Evolutionary conservation across 2,329 filamentous ascomycete species (phyloP), one percentile per base, ranked within the genome.

Genomic region (Pseudonectria foliicola): DNA sequence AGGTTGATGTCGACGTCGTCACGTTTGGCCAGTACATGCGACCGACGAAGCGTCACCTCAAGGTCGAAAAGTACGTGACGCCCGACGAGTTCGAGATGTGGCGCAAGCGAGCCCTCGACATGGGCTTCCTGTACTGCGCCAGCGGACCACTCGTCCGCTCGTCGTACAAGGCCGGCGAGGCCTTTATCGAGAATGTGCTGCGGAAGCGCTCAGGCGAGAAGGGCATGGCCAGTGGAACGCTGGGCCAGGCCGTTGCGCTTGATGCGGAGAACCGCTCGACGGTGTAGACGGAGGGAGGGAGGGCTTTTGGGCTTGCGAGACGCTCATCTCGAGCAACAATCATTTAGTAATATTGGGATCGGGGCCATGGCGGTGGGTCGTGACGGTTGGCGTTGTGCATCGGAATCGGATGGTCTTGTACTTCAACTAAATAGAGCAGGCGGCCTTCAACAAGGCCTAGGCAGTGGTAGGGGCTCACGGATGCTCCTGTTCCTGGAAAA

Each of bases 1-100:
- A 80, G 46, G 75, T 79, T 38, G 70, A 85, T 40, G 89, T 95
- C 29, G 92, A 98, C 50, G 87, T 98, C 10, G 88, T 98, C 38
- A 98, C 92, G 0, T 98, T 98, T 50, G 92, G 92, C n/a, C 92
- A 98, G 68, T 98, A 98, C 69, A 98, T 98, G 92, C 85, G 90
- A 10, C 92, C 92, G 2, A 98, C 92, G 4, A 98, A 96, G 71
- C 78, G 90, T 29, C 92, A 98, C 61, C 90, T 98, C 77, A 82
- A 94, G 61, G 92, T 98, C 23, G 84, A 94, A 55, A 87, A 90
- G 60, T 98, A 98, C 59, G 77, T 98, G 30, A 90, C 88, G 0
- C 92, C 92, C 1, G 85, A 84, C 42, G 80, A 82, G 43, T 98
- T 98, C 56, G 90, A 96, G 56, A 68, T 84, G 53, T 98, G 92